Base-by-base conservation (phyloP, 2,329 filamentous ascomycete species). In the Penicillium hesseltinei region DNA sequence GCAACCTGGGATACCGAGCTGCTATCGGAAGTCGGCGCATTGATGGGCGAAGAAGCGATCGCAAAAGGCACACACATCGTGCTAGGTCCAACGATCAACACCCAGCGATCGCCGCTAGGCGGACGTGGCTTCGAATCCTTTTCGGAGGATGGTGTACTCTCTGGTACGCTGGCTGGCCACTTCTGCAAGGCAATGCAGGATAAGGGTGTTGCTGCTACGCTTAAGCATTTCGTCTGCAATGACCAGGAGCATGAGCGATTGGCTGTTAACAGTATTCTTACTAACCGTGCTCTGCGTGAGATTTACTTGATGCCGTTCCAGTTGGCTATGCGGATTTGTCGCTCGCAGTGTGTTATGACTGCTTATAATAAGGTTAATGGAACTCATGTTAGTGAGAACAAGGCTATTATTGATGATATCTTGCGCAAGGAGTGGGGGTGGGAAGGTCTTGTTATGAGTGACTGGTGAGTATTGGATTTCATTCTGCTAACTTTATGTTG, bases 61-160 rank as follows among this genome's bases (percentile, higher is more conserved):
- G 88, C 89, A 19, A 87, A 90, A 67, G 89, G 88, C 6, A 87
- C 88, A 29, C 82, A 91, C 58, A 82, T 92, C 35, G 79, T 92
- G 5, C 81, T 93, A 9, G 90, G 87, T 0, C 90, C 89, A 2
- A 92, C 90, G 0, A 86, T 92, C 35, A 92, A 90, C 76, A 88
- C 91, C 80, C 90, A 94, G 67, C 84, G 91, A 17, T 89, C 89
- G 49, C 91, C 91, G 0, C 80, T 94, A 0, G 90, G 90, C n/a
- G 91, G 91, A 19, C 83, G 91, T 58, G 92, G 92, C 62, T 95
- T 94, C 64, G 91, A 95, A 74, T 92, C 90, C 0, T 94, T 92
- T 71, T 91, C 89, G 0, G 91, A 94, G 72, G 91, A 94, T 64
- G 90, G 90, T 0, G 82, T 88, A 10, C 80, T 95, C 5, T 90